Evolutionary conservation across 148 eudicot species (phyloP).

Genomic region (Nepenthes gracilis): DNA sequence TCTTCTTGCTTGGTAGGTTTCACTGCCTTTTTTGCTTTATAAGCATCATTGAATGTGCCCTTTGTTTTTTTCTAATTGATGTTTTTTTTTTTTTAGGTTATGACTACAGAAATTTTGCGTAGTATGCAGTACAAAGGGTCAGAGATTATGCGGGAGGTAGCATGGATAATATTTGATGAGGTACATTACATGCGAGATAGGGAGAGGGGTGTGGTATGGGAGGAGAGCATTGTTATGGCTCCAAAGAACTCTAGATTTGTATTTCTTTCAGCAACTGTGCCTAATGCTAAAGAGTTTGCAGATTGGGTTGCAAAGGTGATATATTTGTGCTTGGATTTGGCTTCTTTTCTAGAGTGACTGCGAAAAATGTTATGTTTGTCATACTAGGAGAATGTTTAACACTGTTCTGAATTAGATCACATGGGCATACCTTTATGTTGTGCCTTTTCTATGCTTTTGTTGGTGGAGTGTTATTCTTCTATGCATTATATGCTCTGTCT

Average conservation of each 20-base stretch:
- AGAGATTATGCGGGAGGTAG: slow-evolving; percentile 86
- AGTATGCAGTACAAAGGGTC: slow-evolving; percentile 99
- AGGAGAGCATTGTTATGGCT: slow-evolving; percentile 99
- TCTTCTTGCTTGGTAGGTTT: slow-evolving; percentile 91
- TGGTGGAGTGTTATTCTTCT: no score
- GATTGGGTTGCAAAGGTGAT: slow-evolving; percentile 99
- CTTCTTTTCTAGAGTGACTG: not conserved
- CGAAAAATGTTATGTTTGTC: not conserved
- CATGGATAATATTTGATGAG: slow-evolving; percentile 98
- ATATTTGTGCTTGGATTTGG: slow-evolving; percentile 1
- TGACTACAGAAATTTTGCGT: slow-evolving; percentile 99
- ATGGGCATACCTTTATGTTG: no score
- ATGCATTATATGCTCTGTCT: no score
- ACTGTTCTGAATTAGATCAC: no score
- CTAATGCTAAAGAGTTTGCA: slow-evolving; percentile 98
- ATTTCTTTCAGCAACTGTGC: slow-evolving; percentile 95
- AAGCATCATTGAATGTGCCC: not conserved
- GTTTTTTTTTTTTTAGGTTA: slow-evolving; percentile 40
- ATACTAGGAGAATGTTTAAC: no score
- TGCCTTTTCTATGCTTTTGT: no score
- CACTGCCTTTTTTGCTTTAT: slow-evolving; percentile 2
- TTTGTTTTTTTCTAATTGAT: slow-evolving; percentile 3
- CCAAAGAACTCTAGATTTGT: slow-evolving; percentile 95
- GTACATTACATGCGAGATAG: slow-evolving; percentile 99
- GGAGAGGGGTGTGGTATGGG: slow-evolving; percentile 99